Evolutionary conservation across 306 rosid species (phyloP), one percentile per base, ranked within the genome.

Genomic region (Carpinus fangiana): DNA sequence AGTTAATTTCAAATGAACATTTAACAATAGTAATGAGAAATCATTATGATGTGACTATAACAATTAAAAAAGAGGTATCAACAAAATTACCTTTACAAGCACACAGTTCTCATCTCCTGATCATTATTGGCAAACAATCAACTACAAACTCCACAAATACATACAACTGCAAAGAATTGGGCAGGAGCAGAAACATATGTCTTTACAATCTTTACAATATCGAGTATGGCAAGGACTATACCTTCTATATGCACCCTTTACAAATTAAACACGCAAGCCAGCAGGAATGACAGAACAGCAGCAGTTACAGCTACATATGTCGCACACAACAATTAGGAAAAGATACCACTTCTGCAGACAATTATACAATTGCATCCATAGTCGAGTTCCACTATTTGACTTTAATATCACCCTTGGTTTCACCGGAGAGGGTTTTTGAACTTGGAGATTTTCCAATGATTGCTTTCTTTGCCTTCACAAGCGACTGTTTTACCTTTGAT

Each of bases 391-490:
- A 55, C 88, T 84, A 92, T 73, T 90, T 89, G 89, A 88, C 96
- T 80, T 89, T 82, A 47, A 90, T 86, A 54, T 89, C 93, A 18
- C 84, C 96, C 79, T 92, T 90, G 80, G 87, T 62, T 36, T 88
- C 91, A 3, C 92, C 79, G 10, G 90, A 69, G 43, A 84, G 81
- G 23, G 84, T 90, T 77, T 87, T 89, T 74, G 96, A 92, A 82
- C 85, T 86, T 48, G 96, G 92, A 41, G 97, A 92, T 85, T 89
- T 92, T 16, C 96, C 93, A 2, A 84, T 92, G 67, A 92, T 87
- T 70, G 93, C 97, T 82, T 90, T 90, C 87, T 88, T 92, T 71
- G 97, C 97, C 76, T 92, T 92, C 62, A 85, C 97, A 2, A 92
- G 90, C 48, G 97, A 90, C 55, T 89, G 90, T 60, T 92, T 92